Conservation (phyloP, 495 filamentous ascomycete genomes). For the Penicillium arizonense region DNA sequence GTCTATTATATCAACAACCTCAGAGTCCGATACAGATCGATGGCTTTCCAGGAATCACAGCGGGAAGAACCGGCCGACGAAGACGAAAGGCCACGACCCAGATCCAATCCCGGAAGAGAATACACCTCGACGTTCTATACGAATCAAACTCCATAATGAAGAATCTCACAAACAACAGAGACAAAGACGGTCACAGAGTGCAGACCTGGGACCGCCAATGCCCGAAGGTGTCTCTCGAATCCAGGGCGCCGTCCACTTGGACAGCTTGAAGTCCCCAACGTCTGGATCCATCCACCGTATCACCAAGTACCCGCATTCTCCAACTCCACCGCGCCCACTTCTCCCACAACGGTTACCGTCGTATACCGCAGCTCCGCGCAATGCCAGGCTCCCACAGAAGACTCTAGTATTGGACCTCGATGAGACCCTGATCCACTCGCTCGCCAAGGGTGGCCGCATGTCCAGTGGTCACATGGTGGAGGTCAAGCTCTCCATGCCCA, state of each 20-base stretch:
- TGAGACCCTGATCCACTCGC: slow-evolving; percentile 95
- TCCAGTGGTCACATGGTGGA: slow-evolving; percentile 98
- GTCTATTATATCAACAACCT: slow-evolving; percentile 43
- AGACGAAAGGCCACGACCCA: slow-evolving; percentile 49
- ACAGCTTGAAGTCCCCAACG: slow-evolving; percentile 79
- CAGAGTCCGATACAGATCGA: slow-evolving; percentile 49
- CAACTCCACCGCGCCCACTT: slow-evolving; percentile 83
- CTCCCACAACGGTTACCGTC: slow-evolving; percentile 84
- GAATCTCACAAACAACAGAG: slow-evolving; percentile 58
- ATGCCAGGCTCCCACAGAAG: slow-evolving; percentile 62
- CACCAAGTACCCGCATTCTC: slow-evolving; percentile 86
- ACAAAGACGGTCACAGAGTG: slow-evolving; percentile 39
- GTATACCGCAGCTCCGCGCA: slow-evolving; percentile 57
- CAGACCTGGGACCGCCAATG: slow-evolving; percentile 31
- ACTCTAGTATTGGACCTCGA: slow-evolving; percentile 94
- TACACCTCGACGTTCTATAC: slow-evolving; percentile 75
- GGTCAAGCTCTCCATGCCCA: slow-evolving; percentile 74
- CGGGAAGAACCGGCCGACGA: slow-evolving; percentile 38
- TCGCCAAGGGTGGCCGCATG: slow-evolving; percentile 95
- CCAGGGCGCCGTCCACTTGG: slow-evolving; percentile 33
- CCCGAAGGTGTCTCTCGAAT: slow-evolving; percentile 29
- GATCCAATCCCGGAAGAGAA: slow-evolving; percentile 53
- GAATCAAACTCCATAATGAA: slow-evolving; percentile 88
- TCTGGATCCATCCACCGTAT: slow-evolving; percentile 69
- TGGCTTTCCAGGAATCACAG: slow-evolving; percentile 19